Conservation (phyloP, 805 yeast genomes). For the Wickerhamomyces chaumierensis region DNA sequence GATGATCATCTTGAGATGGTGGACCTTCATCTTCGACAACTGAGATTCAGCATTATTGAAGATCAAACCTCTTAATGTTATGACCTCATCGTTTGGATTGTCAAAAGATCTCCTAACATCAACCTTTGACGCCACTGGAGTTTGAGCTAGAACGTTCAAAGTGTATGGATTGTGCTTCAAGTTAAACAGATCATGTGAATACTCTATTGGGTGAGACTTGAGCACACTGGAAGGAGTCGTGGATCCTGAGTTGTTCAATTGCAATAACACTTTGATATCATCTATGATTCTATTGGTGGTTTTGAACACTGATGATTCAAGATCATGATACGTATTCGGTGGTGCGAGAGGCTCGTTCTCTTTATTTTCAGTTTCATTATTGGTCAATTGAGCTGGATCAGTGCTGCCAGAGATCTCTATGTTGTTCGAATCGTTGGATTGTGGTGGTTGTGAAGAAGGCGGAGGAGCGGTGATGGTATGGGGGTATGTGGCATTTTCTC, state of each 20-base stretch:
- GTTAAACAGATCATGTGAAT: constrained; percentile 18
- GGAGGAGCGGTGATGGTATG: too few relatives aligned
- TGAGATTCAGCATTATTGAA: constrained; percentile 18
- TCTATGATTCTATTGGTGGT: constrained; percentile 59
- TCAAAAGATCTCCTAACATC: constrained; percentile 8
- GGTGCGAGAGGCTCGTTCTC: constrained; percentile 1
- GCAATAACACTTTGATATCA: constrained; percentile 35
- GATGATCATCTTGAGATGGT: constrained; percentile 24
- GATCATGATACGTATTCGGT: neutral
- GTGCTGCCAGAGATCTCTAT: neutral
- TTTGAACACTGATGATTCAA: constrained; percentile 27
- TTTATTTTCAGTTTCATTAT: constrained; percentile 4
- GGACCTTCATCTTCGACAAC: constrained; percentile 15
- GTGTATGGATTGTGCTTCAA: constrained; percentile 14
- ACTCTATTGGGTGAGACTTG: constrained; percentile 17
- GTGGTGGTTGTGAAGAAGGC: too few relatives aligned
- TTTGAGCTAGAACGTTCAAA: constrained; percentile 17
- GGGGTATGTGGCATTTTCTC: too few relatives aligned
- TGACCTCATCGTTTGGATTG: constrained; percentile 13
- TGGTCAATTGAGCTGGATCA: neutral
- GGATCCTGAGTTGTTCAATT: constrained; percentile 7
- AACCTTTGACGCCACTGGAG: constrained; percentile 17
- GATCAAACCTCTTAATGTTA: constrained; percentile 18
- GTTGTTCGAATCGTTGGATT: too few relatives aligned
- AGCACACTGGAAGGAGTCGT: constrained; percentile 19